Conservation (phyloP, 2,329 filamentous ascomycete species). For the Penicillium hordei region DNA sequence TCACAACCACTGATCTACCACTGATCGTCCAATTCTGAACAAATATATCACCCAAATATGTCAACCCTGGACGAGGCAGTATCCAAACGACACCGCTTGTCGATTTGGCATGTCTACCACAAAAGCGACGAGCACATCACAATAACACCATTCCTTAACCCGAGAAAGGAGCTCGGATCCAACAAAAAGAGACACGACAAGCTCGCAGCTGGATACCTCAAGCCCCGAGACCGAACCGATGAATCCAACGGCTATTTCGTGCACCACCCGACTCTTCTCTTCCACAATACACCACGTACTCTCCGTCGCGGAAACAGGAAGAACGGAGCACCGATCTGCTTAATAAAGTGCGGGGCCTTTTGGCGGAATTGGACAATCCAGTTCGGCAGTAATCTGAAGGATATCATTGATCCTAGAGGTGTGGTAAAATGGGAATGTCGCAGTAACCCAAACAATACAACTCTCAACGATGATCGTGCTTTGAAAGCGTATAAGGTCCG, state of each 20-base stretch:
- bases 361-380: constrained; percentile 18
- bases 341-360: constrained; percentile 7
- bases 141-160: constrained; percentile 10
- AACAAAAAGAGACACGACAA: background rate
- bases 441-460: constrained; percentile 11
- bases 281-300: constrained; percentile 10
- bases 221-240: background rate
- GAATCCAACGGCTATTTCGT: constrained; percentile 15
- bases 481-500: constrained; percentile 18
- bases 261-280: constrained; percentile 3
- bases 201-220: background rate
- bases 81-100: background rate
- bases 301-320: constrained; percentile 11
- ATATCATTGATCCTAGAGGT: constrained; percentile 16
- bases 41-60: constrained; percentile 1
- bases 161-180: constrained; percentile 4
- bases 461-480: background rate
- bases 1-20: background rate
- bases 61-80: constrained; percentile 5
- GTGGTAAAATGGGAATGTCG: constrained; percentile 14
- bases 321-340: constrained; percentile 9
- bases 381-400: constrained; percentile 4
- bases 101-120: constrained; percentile 15
- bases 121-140: constrained; percentile 6
- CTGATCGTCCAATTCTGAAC: background rate